These are phyloP conservation scores for Globisporangium recalcitrans DNA, from an alignment of 352 stramenopile genomes.

Conservation along the genomic window DNA sequence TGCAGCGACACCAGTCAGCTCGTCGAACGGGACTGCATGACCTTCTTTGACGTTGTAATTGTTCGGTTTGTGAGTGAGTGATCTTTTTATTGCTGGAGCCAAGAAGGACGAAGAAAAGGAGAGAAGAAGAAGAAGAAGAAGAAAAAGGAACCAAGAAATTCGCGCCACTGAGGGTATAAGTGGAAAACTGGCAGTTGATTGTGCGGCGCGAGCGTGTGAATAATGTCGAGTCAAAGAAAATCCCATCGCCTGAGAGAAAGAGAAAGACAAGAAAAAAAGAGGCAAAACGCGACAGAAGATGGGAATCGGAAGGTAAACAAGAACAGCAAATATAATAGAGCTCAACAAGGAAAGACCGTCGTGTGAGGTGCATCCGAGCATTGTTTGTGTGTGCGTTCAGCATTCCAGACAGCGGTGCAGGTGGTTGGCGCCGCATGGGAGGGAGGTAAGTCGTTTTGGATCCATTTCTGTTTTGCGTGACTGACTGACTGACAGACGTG, in stretches of 20 bases:
- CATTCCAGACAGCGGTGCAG: background rate
- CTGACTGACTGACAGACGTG: background rate
- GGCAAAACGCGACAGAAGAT: background rate
- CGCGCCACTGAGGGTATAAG: background rate
- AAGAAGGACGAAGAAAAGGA: slow-evolving; percentile 10
- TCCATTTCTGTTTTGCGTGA: background rate
- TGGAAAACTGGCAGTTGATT: slow-evolving; percentile 1
- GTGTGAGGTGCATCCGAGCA: background rate
- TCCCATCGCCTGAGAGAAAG: background rate
- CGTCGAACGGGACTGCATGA: slow-evolving; percentile 12
- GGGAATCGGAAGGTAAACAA: slow-evolving; percentile 6
- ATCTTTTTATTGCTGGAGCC: slow-evolving; percentile 19
- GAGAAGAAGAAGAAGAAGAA: background rate
- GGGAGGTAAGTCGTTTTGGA: background rate
- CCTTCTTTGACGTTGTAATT: slow-evolving; percentile 11
- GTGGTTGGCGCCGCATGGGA: too few species aligned
- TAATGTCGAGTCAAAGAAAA: slow-evolving; percentile 11
- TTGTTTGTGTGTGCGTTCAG: background rate
- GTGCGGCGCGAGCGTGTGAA: slow-evolving; percentile 15
- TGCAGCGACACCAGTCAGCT: background rate
- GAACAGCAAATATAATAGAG: slow-evolving; percentile 16
- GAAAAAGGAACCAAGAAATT: background rate
- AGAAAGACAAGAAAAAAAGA: slow-evolving; percentile 8
- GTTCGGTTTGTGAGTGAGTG: slow-evolving; percentile 21
- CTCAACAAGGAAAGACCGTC: slow-evolving; percentile 10